A percentile compares a stretch with the other conserved stretches of the same genome.
Evolutionary conservation across 129 eudicot genomes (phyloP).

Genomic region (Artemisia annua): DNA sequence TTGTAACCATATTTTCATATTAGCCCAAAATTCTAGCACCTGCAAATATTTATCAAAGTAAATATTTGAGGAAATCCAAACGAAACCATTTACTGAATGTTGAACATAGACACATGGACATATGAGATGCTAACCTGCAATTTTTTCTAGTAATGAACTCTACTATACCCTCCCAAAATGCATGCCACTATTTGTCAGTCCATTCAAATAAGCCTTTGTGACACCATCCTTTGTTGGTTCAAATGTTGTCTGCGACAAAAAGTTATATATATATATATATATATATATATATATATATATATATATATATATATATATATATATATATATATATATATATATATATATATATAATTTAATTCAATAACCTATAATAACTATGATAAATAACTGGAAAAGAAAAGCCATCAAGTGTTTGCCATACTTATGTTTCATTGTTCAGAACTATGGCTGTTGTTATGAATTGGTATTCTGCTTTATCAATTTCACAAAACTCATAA

Average conservation of each 20-base stretch:
- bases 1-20: no score
- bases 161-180: slow-evolving; percentile 54
- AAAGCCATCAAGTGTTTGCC: background rate
- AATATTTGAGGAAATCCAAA: no score
- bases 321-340: no score
- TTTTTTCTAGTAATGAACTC: slow-evolving; percentile 72
- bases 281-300: no score
- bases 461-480: slow-evolving; percentile 94
- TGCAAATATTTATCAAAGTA: no score
- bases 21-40: no score
- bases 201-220: slow-evolving; percentile 62
- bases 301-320: no score
- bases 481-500: slow-evolving; percentile 74
- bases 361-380: slow-evolving; percentile 4
- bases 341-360: background rate
- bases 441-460: slow-evolving; percentile 83
- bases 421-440: slow-evolving; percentile 89
- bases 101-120: no score
- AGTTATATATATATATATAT: no score
- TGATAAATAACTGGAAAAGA: no score
- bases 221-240: slow-evolving; percentile 57
- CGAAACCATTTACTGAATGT: no score
- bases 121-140: slow-evolving; percentile 43
- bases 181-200: slow-evolving; percentile 62
- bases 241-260: slow-evolving; percentile 58